Evolutionary conservation across 306 rosid species (phyloP).

Genomic region (Clitoria ternatea): DNA sequence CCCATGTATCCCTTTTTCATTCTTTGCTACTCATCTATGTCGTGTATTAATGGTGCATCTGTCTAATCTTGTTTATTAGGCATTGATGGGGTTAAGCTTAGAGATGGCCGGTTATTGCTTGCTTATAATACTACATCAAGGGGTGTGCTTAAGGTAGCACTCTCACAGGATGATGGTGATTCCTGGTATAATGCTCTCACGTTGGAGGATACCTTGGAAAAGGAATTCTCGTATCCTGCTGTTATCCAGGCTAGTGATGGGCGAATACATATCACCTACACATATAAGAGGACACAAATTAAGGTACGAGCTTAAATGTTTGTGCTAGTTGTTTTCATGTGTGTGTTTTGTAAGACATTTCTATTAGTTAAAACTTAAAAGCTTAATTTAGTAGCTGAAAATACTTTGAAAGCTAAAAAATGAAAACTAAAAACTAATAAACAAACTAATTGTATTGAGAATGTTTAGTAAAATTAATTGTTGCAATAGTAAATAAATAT

Average conservation of each 20-base stretch:
- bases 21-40: neutral
- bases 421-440: too few species aligned
- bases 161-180: conserved; percentile 83
- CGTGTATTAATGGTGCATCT: neutral
- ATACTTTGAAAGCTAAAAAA: too few species aligned
- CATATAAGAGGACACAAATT: conserved; percentile 76
- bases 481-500: too few species aligned
- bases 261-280: conserved; percentile 69
- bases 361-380: too few species aligned
- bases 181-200: conserved; percentile 69
- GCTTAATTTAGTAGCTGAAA: too few species aligned
- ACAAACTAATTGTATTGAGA: too few species aligned
- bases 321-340: neutral
- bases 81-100: conserved; percentile 85
- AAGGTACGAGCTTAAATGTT: conserved; percentile 51
- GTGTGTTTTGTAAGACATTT: too few species aligned
- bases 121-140: conserved; percentile 73
- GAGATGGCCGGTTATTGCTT: conserved; percentile 67
- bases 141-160: conserved; percentile 74
- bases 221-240: conserved; percentile 95
- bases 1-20: neutral
- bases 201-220: conserved; percentile 61
- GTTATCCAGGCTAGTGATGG: conserved; percentile 82
- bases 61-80: conserved; percentile 36
- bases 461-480: too few species aligned